Conservation (phyloP, 1,284 basidiomycete species). For the Sporisorium exsertum region DNA sequence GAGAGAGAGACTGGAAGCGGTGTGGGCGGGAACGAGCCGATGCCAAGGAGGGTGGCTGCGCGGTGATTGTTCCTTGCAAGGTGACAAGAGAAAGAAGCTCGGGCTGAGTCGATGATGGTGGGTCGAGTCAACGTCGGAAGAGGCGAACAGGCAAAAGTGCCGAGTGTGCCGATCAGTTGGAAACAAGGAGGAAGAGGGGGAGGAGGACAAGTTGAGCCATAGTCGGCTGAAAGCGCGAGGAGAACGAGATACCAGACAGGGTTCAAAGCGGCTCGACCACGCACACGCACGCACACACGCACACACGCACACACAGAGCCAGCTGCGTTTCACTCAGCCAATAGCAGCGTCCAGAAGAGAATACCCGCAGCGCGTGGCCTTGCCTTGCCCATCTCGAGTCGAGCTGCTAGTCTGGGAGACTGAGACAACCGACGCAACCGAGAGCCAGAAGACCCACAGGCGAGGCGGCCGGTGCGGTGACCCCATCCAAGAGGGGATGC, state of each 20-base stretch:
- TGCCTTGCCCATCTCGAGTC: too few relatives aligned
- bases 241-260: not conserved
- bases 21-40: not conserved
- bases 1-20: too few relatives aligned
- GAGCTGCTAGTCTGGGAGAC: too few relatives aligned
- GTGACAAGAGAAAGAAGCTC: not conserved
- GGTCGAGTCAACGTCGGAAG: not conserved
- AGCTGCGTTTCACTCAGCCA: not conserved
- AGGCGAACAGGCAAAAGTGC: not conserved
- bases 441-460: too few relatives aligned
- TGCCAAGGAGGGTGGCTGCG: not conserved
- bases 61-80: too few relatives aligned
- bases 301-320: not conserved
- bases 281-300: conserved; percentile 1
- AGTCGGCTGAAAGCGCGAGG: not conserved
- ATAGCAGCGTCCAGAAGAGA: not conserved
- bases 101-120: not conserved
- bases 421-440: too few relatives aligned
- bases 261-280: not conserved
- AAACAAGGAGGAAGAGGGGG: not conserved
- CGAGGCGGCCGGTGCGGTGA: not conserved
- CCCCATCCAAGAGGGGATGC: too few relatives aligned
- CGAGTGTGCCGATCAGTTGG: not conserved
- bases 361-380: too few relatives aligned
- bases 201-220: not conserved